These are phyloP conservation scores for Dioszegia aurantiaca DNA, from an alignment of 768 basidiomycete species.

Conservation along the genomic window DNA sequence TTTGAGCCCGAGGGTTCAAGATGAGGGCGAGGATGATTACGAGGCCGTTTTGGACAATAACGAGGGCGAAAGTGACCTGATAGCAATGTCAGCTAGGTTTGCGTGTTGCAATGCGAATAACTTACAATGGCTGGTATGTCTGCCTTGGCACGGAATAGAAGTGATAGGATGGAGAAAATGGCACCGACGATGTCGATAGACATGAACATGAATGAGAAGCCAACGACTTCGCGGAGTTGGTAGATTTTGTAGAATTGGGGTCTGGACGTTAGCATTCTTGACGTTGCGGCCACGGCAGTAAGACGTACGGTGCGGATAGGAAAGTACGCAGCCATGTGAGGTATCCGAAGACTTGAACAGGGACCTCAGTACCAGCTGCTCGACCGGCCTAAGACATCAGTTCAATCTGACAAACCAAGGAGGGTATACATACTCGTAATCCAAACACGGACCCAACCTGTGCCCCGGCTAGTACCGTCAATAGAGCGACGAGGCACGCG, in stretches of 20 bases:
- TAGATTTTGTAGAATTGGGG: constrained; percentile 78
- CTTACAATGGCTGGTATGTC: constrained; percentile 63
- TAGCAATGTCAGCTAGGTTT: background rate
- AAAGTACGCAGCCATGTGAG: constrained; percentile 13
- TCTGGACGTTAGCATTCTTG: constrained; percentile 14
- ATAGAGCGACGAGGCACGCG: constrained; percentile 53
- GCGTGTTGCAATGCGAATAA: background rate
- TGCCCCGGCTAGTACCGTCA: constrained; percentile 59
- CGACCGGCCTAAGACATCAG: constrained; percentile 5
- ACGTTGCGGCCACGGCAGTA: background rate
- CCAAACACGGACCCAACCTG: constrained; percentile 64
- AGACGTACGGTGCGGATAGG: constrained; percentile 12
- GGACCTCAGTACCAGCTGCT: constrained; percentile 9
- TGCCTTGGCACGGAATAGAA: constrained; percentile 65
- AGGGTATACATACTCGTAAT: constrained; percentile 56
- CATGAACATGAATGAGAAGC: constrained; percentile 71
- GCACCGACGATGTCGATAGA: constrained; percentile 67
- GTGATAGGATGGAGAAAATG: constrained; percentile 66
- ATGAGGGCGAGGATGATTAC: constrained; percentile 64
- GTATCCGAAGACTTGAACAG: constrained; percentile 10
- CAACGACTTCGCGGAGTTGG: constrained; percentile 57
- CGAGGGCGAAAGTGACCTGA: constrained; percentile 59
- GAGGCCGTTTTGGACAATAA: constrained; percentile 63
- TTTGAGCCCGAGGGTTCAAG: constrained; percentile 60
- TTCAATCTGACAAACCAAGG: background rate